Conservation (phyloP, 2,329 filamentous ascomycete species). For the Cladophialophora immunda region DNA sequence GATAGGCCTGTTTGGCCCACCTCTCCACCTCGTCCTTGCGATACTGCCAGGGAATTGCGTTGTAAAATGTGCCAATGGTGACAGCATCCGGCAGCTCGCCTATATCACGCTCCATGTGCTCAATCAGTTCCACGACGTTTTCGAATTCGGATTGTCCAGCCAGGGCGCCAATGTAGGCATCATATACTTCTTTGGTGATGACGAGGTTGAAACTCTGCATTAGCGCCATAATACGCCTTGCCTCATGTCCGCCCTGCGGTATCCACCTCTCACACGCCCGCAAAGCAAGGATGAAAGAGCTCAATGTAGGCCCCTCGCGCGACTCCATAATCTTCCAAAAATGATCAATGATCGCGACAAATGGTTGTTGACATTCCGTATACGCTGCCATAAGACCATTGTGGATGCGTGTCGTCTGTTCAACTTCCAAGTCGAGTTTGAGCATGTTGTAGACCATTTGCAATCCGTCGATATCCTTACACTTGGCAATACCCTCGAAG, state of each 20-base stretch:
- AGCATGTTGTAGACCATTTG: constrained; percentile 88
- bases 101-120: constrained; percentile 71
- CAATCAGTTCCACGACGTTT: constrained; percentile 71
- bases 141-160: constrained; percentile 76
- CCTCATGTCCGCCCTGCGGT: constrained; percentile 52
- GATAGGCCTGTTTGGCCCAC: constrained; percentile 76
- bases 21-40: constrained; percentile 75
- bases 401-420: constrained; percentile 76
- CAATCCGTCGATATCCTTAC: constrained; percentile 69
- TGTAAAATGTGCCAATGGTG: constrained; percentile 78
- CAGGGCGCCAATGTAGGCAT: constrained; percentile 78
- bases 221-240: constrained; percentile 62
- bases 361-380: constrained; percentile 70
- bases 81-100: constrained; percentile 73
- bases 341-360: constrained; percentile 72
- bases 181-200: constrained; percentile 76
- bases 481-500: constrained; percentile 76
- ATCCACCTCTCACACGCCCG: constrained; percentile 74
- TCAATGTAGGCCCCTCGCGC: constrained; percentile 84
- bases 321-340: constrained; percentile 85
- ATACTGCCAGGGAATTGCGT: constrained; percentile 71
- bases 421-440: constrained; percentile 86
- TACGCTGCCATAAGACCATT: constrained; percentile 92
- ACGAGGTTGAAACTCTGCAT: constrained; percentile 79
- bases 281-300: constrained; percentile 82